Percentiles rank a stretch among this genome's conserved stretches.
phyloP scores from a whole-genome alignment of 306 rosid species.

The Ochetophila trinervis region DNA sequence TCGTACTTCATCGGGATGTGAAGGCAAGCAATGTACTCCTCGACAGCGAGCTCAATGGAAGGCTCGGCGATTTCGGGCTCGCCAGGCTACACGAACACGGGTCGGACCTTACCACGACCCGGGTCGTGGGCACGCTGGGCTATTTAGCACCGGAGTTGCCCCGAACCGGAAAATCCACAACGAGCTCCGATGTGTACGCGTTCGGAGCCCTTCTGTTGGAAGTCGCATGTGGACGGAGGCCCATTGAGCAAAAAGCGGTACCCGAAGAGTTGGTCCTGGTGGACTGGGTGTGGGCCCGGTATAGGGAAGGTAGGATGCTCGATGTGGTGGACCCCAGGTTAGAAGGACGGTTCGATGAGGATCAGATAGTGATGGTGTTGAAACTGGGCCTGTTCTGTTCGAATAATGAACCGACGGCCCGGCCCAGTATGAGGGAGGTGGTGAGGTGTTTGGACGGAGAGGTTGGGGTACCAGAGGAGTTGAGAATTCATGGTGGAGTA shows the following conservation, averaged over 20 bases:
- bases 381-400: slow-evolving; percentile 74
- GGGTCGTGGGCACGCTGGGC: slow-evolving; percentile 79
- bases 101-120: slow-evolving; percentile 63
- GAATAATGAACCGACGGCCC: slow-evolving; percentile 31
- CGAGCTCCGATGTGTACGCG: slow-evolving; percentile 66
- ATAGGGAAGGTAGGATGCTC: slow-evolving; percentile 39
- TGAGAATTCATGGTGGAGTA: slow-evolving; percentile 32
- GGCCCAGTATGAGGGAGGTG: slow-evolving; percentile 67
- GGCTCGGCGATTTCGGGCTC: slow-evolving; percentile 71
- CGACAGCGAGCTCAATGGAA: slow-evolving; percentile 69
- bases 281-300: slow-evolving; percentile 78
- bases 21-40: slow-evolving; percentile 81
- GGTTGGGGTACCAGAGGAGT: slow-evolving; percentile 35
- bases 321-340: slow-evolving; percentile 57
- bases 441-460: slow-evolving; percentile 72
- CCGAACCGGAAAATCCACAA: slow-evolving; percentile 68
- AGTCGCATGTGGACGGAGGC: slow-evolving; percentile 68
- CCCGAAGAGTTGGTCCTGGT: slow-evolving; percentile 63
- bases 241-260: slow-evolving; percentile 56
- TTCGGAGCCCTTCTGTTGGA: slow-evolving; percentile 78
- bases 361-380: slow-evolving; percentile 47
- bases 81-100: slow-evolving; percentile 86
- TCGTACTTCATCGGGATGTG: slow-evolving; percentile 78
- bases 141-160: slow-evolving; percentile 84
- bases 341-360: slow-evolving; percentile 38